Evolutionary conservation across 495 filamentous ascomycete species (phyloP), one percentile per base, ranked within the genome.

Genomic region (Talaromyces trachyspermus): DNA sequence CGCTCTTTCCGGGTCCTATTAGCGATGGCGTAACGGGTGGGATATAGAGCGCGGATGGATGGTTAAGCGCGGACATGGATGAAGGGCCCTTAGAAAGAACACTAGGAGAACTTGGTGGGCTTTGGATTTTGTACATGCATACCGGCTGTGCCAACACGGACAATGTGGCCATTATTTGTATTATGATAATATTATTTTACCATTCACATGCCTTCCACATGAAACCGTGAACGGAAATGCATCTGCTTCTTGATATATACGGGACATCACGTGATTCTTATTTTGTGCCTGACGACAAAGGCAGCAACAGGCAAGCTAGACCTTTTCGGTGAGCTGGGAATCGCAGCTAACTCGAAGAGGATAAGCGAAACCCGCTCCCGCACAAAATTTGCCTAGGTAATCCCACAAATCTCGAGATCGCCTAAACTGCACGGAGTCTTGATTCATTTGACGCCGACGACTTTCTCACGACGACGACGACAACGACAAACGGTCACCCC

Each of bases 281-380:
- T n/a, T n/a, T n/a, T n/a, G n/a, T n/a, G n/a, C n/a, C n/a, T n/a
- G n/a, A n/a, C n/a, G n/a, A n/a, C n/a, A n/a, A n/a, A n/a, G n/a
- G n/a, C n/a, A n/a, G n/a, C n/a, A n/a, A n/a, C n/a, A n/a, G n/a
- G n/a, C n/a, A n/a, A n/a, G n/a, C n/a, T n/a, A n/a, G n/a, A n/a
- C n/a, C n/a, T n/a, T n/a, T n/a, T n/a, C n/a, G n/a, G n/a, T n/a
- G n/a, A n/a, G n/a, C n/a, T n/a, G n/a, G n/a, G n/a, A 30, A 15
- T 3, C 4, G 1, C 4, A 10, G 14, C 44, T 46, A 46, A 46
- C 44, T 11, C 5, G 4, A 33, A 46, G 2, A 37, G 44, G 44
- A 32, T 39, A 49, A 49, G 48, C 48, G 48, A 49, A 44, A 49
- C 37, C 48, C 24, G 39, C 37, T 46, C 26, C 46, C 48, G 40